Evolutionary conservation across 306 rosid genomes (phyloP).

Genomic region (Trifolium repens): DNA sequence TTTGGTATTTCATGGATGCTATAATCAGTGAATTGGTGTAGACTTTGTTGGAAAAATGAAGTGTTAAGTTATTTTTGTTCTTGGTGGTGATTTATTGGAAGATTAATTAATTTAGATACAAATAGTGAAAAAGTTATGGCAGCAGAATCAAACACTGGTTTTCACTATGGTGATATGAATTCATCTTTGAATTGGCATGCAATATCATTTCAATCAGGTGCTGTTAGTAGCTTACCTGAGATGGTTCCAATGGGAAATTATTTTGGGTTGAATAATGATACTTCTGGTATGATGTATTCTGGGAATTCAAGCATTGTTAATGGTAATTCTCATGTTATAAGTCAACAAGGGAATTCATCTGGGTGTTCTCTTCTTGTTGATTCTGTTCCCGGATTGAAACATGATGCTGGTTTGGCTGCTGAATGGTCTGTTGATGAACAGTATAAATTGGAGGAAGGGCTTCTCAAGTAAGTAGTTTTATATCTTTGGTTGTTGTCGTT

Average conservation of each 20-base stretch:
- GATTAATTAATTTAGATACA: slow-evolving; percentile 31
- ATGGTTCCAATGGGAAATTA: slow-evolving; percentile 73
- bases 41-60: slow-evolving; percentile 34
- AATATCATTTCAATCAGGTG: slow-evolving; percentile 74
- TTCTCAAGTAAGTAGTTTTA: slow-evolving; percentile 63
- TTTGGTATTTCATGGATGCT: slow-evolving; percentile 19
- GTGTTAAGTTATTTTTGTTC: neutral
- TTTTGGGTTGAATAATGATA: slow-evolving; percentile 54
- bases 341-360: slow-evolving; percentile 61
- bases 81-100: slow-evolving; percentile 16
- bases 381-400: slow-evolving; percentile 80
- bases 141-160: slow-evolving; percentile 74
- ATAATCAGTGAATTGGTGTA: slow-evolving; percentile 36
- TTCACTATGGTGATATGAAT: slow-evolving; percentile 60
- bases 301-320: slow-evolving; percentile 56
- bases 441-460: slow-evolving; percentile 77
- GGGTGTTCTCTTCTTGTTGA: slow-evolving; percentile 70
- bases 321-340: slow-evolving; percentile 47
- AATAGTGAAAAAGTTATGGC: slow-evolving; percentile 52
- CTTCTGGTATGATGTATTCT: slow-evolving; percentile 59
- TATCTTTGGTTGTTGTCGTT: slow-evolving; percentile 15
- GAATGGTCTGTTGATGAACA: slow-evolving; percentile 92
- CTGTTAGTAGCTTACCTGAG: slow-evolving; percentile 65
- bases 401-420: slow-evolving; percentile 80
- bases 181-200: slow-evolving; percentile 66